Evolutionary conservation across 2,329 filamentous ascomycete species (phyloP), one percentile per base, ranked within the genome.

Genomic region (Trichoderma atroviride): DNA sequence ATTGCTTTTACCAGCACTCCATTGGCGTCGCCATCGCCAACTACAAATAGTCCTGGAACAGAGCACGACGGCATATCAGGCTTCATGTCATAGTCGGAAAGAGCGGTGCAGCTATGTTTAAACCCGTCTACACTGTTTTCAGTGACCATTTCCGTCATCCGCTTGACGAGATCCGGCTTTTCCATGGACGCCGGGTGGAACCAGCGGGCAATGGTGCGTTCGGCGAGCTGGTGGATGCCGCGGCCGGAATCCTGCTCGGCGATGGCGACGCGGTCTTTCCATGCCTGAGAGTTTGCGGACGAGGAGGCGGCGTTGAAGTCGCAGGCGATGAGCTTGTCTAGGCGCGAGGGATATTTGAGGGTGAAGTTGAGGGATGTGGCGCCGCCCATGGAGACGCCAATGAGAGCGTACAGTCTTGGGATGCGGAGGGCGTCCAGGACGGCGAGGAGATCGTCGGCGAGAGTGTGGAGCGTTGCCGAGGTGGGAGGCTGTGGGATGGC

Each of bases 381-480:
- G 64, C 93, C 93, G 72, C 93, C 93, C 78, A 96, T 88, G 43
- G 89, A 92, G 4, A 96, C 93, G 24, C 93, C 93, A 24, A 96
- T 82, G 0, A 95, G 82, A 0, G 87, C 84, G 40, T 90, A 87
- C 0, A 92, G 87, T 74, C 87, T 86, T 11, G 86, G 83, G 53
- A 94, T 89, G 60, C 91, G 87, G 35, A 96, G 84, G 0, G 90
- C 88, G 65, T 89, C 84, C 3, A 96, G 86, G 0, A 97, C 78
- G 0, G 83, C 79, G 47, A 85, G 82, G 27, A 96, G 82, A 75
- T 96, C 93, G 9, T 86, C 84, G 4, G 91, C 87, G 0, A 96
- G 83, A 2, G 89, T 81, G 73, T 91, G 88, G 52, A 95, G 79
- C 0, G 84, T 89, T 6, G 88, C 84, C 0, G 87, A 83, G 2